Base-by-base conservation (phyloP, 371 early-diverging fungal genomes). In the Capillidium heterosporum region DNA sequence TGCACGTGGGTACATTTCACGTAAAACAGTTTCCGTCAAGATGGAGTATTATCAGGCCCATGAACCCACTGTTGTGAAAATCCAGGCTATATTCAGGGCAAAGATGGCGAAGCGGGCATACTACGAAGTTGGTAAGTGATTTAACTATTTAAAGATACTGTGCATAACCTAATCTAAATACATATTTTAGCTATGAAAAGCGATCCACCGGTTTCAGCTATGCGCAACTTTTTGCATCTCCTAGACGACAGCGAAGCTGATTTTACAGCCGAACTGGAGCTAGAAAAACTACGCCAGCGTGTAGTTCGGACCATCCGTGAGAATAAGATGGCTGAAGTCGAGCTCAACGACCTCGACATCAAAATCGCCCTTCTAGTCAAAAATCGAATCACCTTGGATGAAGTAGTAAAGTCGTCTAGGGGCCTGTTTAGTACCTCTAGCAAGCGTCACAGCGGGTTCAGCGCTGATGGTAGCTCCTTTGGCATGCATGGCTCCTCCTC, bases 341-440 rank as follows among this genome's bases (percentile, higher is more conserved):
- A 87, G 40, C 69, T 99, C 23, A 90, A 81, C 58, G 82, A 85
- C 21, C 73, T 97, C 1, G 98, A 99, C 61, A 82, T 89, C 57
- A 95, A 96, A 66, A 95, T 99, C 59, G 89, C 95, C 11, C 75
- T 99, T 19, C 79, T 99, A 23, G 83, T 98, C 32, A 85, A 91
- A 60, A 99, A 99, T 69, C 88, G 89, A 50, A 89, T 96, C 54
- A 79, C 91, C 10, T 69, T 98, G 40, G 93, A 94, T 32, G 95
- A 94, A 63, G 89, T 95, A 2, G 66, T 85, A 54, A 82, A 78
- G 52, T 71, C 68, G 2, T 73, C 65, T 72, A 74, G 49, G 68
- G 67, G 53, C 66, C 68, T 53, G 23, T 40, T 53, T 31, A 7
- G 7, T 13, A 35, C 35, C 13, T 29, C 21, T 21, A 19, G 19